phyloP scores from a whole-genome alignment of 257 asterid genomes.

The Thymus mandschuricus region DNA sequence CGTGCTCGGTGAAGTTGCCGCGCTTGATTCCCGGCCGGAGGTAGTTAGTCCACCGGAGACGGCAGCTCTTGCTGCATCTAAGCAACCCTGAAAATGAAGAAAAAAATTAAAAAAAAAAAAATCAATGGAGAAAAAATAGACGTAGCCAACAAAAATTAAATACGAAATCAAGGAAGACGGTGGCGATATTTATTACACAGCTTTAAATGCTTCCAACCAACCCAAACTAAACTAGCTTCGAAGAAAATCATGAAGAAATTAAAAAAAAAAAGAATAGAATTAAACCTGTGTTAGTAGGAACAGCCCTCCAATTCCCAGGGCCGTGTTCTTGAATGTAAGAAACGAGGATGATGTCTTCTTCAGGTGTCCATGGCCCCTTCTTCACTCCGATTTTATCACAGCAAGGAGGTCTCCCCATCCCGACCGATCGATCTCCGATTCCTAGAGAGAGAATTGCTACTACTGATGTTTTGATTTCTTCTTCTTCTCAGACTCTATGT shows the following conservation, averaged over 20 bases:
- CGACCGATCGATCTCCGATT: background rate
- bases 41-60: conserved; percentile 80
- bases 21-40: conserved; percentile 85
- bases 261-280: background rate
- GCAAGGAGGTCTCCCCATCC: conserved; percentile 79
- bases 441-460: background rate
- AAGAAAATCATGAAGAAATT: background rate
- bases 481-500: too few species aligned
- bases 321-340: conserved; percentile 81
- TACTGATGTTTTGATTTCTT: too few species aligned
- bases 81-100: conserved; percentile 48
- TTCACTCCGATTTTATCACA: conserved; percentile 64
- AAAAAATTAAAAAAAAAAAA: background rate
- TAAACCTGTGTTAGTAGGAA: conserved; percentile 68
- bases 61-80: conserved; percentile 76
- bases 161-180: conserved; percentile 40
- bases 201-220: conserved; percentile 52
- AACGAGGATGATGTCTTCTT: conserved; percentile 71
- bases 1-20: conserved; percentile 62
- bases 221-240: conserved; percentile 3
- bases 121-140: background rate
- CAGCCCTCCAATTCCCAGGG: conserved; percentile 75
- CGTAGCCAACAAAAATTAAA: conserved; percentile 14
- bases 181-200: conserved; percentile 43
- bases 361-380: conserved; percentile 88